Evolutionary conservation across 768 basidiomycete species (phyloP).

Genomic region (Amanita exitialis): DNA sequence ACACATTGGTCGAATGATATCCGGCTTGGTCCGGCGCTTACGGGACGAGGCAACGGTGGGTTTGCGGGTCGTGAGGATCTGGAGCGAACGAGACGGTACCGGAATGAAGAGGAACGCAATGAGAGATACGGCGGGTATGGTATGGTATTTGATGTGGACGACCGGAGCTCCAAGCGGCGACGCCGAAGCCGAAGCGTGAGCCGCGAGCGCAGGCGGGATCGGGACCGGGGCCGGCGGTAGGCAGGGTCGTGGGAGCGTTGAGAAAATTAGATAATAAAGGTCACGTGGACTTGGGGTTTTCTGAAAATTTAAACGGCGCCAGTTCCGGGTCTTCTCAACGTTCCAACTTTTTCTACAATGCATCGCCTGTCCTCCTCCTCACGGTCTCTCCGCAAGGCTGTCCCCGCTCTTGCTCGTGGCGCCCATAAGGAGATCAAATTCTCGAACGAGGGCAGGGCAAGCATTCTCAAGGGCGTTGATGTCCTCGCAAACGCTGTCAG

Average conservation of each 20-base stretch:
- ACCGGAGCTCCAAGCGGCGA: constrained; percentile 24
- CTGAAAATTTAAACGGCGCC: background rate
- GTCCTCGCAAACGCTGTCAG: constrained; percentile 94
- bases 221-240: constrained; percentile 18
- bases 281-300: background rate
- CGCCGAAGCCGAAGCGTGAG: constrained; percentile 41
- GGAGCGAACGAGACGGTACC: constrained; percentile 61
- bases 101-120: constrained; percentile 29
- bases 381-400: constrained; percentile 46
- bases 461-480: constrained; percentile 93
- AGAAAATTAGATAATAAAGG: background rate
- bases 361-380: constrained; percentile 64
- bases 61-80: constrained; percentile 72
- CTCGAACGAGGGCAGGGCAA: constrained; percentile 88
- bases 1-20: constrained; percentile 74
- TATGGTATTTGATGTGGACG: constrained; percentile 69
- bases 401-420: constrained; percentile 49
- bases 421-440: constrained; percentile 97
- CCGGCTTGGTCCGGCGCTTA: constrained; percentile 32
- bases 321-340: background rate
- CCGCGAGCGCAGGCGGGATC: constrained; percentile 18
- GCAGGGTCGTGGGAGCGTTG: no score
- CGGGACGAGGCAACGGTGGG: constrained; percentile 25
- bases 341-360: constrained; percentile 28
- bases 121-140: constrained; percentile 41